Conservation (phyloP, 2,329 filamentous ascomycete species). For the Monosporascus sp. region DNA sequence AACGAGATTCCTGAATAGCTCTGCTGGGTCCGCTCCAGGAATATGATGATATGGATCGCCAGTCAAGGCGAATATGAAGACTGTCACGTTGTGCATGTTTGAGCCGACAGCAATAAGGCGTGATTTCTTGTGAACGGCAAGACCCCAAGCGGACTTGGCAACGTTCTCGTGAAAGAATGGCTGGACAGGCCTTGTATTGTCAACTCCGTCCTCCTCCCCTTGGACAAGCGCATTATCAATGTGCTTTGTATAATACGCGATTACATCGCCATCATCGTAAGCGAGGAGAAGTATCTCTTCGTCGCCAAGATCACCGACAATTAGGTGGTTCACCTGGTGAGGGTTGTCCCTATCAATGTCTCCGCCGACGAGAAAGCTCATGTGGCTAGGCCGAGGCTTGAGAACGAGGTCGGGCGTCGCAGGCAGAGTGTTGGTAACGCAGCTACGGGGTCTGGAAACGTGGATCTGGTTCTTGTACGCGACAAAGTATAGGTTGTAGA, state of each 20-base stretch:
- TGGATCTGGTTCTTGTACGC: constrained; percentile 54
- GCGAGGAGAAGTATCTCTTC: constrained; percentile 63
- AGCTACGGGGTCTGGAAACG: constrained; percentile 46
- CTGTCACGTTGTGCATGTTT: constrained; percentile 48
- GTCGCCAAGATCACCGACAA: constrained; percentile 62
- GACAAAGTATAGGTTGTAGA: constrained; percentile 57
- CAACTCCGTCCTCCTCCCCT: constrained; percentile 17
- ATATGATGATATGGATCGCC: constrained; percentile 5
- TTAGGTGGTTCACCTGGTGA: constrained; percentile 64
- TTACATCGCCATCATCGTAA: constrained; percentile 71
- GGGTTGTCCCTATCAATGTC: constrained; percentile 44
- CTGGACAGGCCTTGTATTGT: constrained; percentile 8
- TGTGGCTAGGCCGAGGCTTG: constrained; percentile 34
- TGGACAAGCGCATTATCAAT: constrained; percentile 29
- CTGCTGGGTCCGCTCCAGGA: constrained; percentile 3
- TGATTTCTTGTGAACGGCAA: constrained; percentile 75
- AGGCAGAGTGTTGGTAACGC: constrained; percentile 42
- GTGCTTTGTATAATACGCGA: constrained; percentile 59
- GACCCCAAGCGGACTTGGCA: constrained; percentile 76
- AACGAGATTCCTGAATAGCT: constrained; percentile 15
- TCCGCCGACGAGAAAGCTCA: constrained; percentile 38
- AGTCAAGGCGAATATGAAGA: constrained; percentile 29
- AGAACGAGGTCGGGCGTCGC: constrained; percentile 45
- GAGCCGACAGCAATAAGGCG: constrained; percentile 80
- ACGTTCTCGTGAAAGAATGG: constrained; percentile 73